These are phyloP conservation scores for Massariosphaeria phaeospora DNA, from an alignment of 495 filamentous ascomycete genomes.

Conservation along the genomic window DNA sequence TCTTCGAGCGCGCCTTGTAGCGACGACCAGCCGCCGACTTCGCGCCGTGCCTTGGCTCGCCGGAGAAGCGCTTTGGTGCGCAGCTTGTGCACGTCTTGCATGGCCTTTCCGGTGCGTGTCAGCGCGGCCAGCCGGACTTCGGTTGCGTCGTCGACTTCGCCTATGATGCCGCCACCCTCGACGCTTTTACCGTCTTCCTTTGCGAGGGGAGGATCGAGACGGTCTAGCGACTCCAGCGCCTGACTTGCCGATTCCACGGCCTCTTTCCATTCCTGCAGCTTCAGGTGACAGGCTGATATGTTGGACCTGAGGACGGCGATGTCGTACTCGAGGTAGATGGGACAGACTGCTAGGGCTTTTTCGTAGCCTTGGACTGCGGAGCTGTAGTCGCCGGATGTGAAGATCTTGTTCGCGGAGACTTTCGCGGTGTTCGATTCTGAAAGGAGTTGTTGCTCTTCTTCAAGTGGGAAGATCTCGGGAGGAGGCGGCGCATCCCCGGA, in stretches of 20 bases:
- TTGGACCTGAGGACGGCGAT: constrained; percentile 83
- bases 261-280: constrained; percentile 80
- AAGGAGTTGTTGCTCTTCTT: constrained; percentile 74
- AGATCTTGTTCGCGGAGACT: constrained; percentile 70
- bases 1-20: constrained; percentile 74
- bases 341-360: constrained; percentile 73
- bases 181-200: constrained; percentile 5
- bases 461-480: constrained; percentile 55
- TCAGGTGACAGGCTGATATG: constrained; percentile 84
- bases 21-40: constrained; percentile 70
- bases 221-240: constrained; percentile 67
- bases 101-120: constrained; percentile 36
- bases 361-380: constrained; percentile 89
- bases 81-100: constrained; percentile 67
- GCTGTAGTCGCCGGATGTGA: constrained; percentile 64
- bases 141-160: constrained; percentile 50
- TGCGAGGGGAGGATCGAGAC: constrained; percentile 45
- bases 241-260: constrained; percentile 68
- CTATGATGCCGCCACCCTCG: constrained; percentile 40
- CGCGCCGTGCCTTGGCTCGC: constrained; percentile 68
- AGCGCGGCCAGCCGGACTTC: constrained; percentile 34
- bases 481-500: not conserved
- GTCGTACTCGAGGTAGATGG: constrained; percentile 85
- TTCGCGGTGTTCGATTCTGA: constrained; percentile 71
- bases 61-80: constrained; percentile 80